Evolutionary conservation across 495 filamentous ascomycete species (phyloP), one percentile per base, ranked within the genome.

Genomic region (Lentithecium fluviatile): DNA sequence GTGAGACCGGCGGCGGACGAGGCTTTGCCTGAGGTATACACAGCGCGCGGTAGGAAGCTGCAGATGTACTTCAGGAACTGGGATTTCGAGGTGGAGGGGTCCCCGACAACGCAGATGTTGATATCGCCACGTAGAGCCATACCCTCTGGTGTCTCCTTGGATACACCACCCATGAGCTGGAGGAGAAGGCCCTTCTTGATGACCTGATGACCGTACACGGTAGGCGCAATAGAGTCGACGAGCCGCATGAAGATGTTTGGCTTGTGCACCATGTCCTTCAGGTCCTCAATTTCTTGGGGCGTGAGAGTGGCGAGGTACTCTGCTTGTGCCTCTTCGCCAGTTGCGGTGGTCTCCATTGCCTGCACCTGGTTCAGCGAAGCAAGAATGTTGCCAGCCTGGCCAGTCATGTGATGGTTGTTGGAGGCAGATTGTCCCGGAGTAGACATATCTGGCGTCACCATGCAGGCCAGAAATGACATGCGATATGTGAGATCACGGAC

Each of bases 21-120:
- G 10, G 94, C 94, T 76, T 99, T 99, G 60, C 94, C 94, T 32
- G 91, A 96, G 21, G 94, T 99, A 71, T 99, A 99, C 53, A 99
- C 92, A 2, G 94, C 90, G 26, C 94, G 92, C 11, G 94, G 94
- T 25, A 96, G 85, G 71, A 99, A 89, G 45, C 89, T 91, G 79
- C 90, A 95, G 63, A 99, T 88, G 68, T 97, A 97, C 74, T 99
- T 99, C 59, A 99, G 78, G 77, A 99, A 99, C 69, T 99, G 94
- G 58, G 90, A 95, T 74, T 99, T 99, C 61, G 89, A 94, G 1
- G 94, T 99, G n/a, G 89, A 93, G 1, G 94, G 94, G 70, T 99
- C 94, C 64, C 94, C 94, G 54, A 99, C 95, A 68, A 99, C 91
- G 72, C 94, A 99, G 62, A 99, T 92, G 73, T 99, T 99, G 79